phyloP scores from a whole-genome alignment of 2,329 filamentous ascomycete species.

The Elsinoe fawcettii region DNA sequence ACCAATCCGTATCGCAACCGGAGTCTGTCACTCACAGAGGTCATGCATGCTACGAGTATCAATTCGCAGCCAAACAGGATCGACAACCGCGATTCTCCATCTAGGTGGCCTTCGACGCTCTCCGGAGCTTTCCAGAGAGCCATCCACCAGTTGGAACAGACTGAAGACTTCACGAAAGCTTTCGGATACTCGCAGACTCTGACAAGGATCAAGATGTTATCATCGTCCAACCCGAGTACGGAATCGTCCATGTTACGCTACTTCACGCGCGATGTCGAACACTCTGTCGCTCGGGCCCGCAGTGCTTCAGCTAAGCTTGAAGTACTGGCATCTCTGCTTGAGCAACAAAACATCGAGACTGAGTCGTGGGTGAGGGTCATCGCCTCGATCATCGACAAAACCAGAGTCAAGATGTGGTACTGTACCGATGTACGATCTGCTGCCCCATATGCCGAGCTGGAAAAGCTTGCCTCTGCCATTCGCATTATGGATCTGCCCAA shows the following conservation, averaged over 20 bases:
- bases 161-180: slow-evolving; percentile 12
- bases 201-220: slow-evolving; percentile 8
- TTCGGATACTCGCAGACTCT: slow-evolving; percentile 10
- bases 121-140: slow-evolving; percentile 6
- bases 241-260: slow-evolving; percentile 52
- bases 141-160: background rate
- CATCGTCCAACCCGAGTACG: slow-evolving; percentile 8
- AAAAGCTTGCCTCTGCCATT: slow-evolving; percentile 75
- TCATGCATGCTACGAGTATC: slow-evolving; percentile 2
- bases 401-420: slow-evolving; percentile 98
- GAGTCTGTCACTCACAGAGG: slow-evolving; percentile 3
- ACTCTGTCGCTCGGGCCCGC: slow-evolving; percentile 40
- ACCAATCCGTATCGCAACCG: slow-evolving; percentile 10
- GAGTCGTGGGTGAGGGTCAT: slow-evolving; percentile 6
- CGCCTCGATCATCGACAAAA: slow-evolving; percentile 46
- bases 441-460: slow-evolving; percentile 76
- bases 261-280: slow-evolving; percentile 53
- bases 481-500: slow-evolving; percentile 72
- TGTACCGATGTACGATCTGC: slow-evolving; percentile 89
- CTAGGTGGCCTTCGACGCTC: slow-evolving; percentile 5
- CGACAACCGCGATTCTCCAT: background rate
- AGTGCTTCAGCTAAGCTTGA: slow-evolving; percentile 71
- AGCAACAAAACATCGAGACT: slow-evolving; percentile 61
- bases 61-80: background rate
- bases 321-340: slow-evolving; percentile 74